Evolutionary conservation across 108 stramenopile species (phyloP).

Genomic region (Skeletonema grethae): DNA sequence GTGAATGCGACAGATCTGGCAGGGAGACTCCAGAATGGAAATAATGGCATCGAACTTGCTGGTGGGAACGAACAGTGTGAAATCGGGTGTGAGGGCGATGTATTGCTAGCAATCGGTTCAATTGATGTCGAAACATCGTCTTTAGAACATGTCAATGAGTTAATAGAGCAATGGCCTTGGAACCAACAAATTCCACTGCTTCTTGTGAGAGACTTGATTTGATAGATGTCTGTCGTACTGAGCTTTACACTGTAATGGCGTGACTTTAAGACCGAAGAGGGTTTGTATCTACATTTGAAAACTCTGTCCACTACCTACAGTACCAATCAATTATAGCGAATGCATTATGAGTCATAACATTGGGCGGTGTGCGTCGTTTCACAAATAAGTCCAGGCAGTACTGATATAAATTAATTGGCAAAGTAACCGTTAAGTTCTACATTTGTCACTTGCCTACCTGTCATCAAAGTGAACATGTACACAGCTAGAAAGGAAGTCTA

Average conservation of each 20-base stretch:
- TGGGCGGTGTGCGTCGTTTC: no score
- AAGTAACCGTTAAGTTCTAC: no score
- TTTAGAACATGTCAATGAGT: slow-evolving; percentile 37
- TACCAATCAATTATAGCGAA: no score
- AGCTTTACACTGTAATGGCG: not conserved
- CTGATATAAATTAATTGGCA: no score
- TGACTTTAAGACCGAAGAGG: no score
- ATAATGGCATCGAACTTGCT: slow-evolving; percentile 16
- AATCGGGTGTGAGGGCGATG: slow-evolving; percentile 19
- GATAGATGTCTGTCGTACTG: not conserved
- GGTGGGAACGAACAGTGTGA: not conserved
- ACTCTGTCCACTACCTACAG: no score
- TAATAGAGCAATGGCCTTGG: slow-evolving; percentile 38
- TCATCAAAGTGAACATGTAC: no score
- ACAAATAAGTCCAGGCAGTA: no score
- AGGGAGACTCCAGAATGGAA: not conserved
- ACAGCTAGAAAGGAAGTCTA: no score
- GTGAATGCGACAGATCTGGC: not conserved
- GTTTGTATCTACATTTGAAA: no score
- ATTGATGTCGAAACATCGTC: slow-evolving; percentile 45
- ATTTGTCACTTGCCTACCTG: no score
- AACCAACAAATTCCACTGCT: slow-evolving; percentile 22
- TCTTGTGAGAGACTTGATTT: slow-evolving; percentile 20
- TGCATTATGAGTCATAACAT: no score
- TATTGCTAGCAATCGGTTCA: slow-evolving; percentile 39